These are phyloP conservation scores for Nakazawaea anatomiae DNA, from an alignment of 805 yeast genomes.

Conservation along the genomic window DNA sequence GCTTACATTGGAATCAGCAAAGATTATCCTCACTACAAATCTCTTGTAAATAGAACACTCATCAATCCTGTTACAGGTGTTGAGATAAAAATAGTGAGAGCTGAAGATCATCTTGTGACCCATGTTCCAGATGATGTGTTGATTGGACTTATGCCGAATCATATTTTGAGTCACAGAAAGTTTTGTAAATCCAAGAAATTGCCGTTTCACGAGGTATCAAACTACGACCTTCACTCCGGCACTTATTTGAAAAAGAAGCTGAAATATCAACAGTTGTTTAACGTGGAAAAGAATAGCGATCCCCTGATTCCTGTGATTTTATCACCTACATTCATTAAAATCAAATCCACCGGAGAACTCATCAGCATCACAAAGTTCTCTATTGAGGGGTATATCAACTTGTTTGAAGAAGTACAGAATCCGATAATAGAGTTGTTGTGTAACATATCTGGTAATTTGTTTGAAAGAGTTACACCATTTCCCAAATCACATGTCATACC, in stretches of 20 bases:
- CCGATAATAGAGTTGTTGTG: slow-evolving; percentile 1
- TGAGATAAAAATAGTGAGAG: background rate
- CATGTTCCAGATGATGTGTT: background rate
- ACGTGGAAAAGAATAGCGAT: background rate
- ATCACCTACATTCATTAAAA: background rate
- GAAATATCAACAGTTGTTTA: background rate
- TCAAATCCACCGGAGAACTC: background rate
- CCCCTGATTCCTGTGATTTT: slow-evolving; percentile 3
- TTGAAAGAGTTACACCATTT: background rate
- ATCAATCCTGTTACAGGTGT: slow-evolving; percentile 2
- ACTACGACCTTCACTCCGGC: slow-evolving; percentile 1
- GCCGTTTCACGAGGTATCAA: background rate
- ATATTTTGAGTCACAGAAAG: background rate
- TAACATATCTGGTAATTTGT: background rate
- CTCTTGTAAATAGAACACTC: background rate
- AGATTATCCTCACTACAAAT: background rate
- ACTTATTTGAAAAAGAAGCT: background rate
- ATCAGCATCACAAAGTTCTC: slow-evolving; percentile 2
- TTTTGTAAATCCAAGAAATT: background rate
- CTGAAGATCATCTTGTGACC: background rate
- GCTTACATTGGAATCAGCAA: slow-evolving; percentile 4
- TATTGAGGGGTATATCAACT: background rate
- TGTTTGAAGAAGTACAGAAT: slow-evolving; percentile 1
- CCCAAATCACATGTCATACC: background rate
- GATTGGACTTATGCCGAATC: slow-evolving; percentile 1